These are phyloP conservation scores for Phytophthora fragariaefolia DNA, from an alignment of 352 stramenopile genomes.

Conservation along the genomic window DNA sequence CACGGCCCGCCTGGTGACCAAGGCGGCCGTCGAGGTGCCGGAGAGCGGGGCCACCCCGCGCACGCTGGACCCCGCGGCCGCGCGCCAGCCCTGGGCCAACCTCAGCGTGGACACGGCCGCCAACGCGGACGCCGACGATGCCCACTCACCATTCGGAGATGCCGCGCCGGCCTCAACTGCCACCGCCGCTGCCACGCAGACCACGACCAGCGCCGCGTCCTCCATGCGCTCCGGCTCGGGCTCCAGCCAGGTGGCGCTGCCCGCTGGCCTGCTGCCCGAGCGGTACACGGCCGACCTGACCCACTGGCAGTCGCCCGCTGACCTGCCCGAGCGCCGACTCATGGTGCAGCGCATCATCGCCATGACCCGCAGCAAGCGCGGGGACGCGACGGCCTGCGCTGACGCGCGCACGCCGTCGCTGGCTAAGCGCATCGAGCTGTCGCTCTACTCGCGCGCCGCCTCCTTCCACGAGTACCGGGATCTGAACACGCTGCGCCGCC, in stretches of 20 bases:
- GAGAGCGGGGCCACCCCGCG: constrained; percentile 58
- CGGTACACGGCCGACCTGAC: constrained; percentile 80
- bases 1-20: constrained; percentile 63
- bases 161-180: background rate
- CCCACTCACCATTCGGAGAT: constrained; percentile 13
- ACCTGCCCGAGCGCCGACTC: constrained; percentile 77
- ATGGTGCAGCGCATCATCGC: constrained; percentile 91
- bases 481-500: constrained; percentile 80
- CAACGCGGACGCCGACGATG: constrained; percentile 13
- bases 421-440: constrained; percentile 88
- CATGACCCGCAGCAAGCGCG: constrained; percentile 80
- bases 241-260: constrained; percentile 45
- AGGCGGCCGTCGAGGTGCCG: constrained; percentile 39
- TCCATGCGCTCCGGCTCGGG: constrained; percentile 61
- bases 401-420: constrained; percentile 80
- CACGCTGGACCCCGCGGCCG: constrained; percentile 48
- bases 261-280: constrained; percentile 69
- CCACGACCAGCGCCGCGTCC: constrained; percentile 32
- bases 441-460: constrained; percentile 79
- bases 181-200: constrained; percentile 10
- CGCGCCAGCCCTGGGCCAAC: constrained; percentile 73
- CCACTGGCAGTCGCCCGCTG: constrained; percentile 85
- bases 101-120: constrained; percentile 70
- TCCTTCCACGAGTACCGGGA: constrained; percentile 89
- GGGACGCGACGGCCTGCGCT: constrained; percentile 32